A percentile compares a stretch with the other conserved stretches of the same genome.
These are phyloP conservation scores for Suillus spraguei DNA, from an alignment of 768 basidiomycete species.

Conservation along the genomic window DNA sequence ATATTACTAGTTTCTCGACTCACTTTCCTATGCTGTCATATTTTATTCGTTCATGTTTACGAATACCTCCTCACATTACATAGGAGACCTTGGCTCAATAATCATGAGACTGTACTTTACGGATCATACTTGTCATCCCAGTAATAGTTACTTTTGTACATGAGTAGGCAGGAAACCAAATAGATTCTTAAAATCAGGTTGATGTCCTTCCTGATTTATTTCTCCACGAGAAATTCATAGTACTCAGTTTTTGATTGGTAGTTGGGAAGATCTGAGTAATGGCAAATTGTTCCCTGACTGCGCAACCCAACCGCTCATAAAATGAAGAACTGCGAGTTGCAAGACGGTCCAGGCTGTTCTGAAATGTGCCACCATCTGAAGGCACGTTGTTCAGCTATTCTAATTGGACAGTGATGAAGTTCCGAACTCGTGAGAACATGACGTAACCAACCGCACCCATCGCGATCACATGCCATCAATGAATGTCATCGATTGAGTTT, in stretches of 20 bases:
- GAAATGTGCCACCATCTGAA: not conserved
- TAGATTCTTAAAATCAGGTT: constrained; percentile 1
- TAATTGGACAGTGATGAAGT: not conserved
- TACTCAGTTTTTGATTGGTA: not conserved
- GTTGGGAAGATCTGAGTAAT: not conserved
- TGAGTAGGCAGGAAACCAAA: not conserved
- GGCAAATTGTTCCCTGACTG: not conserved
- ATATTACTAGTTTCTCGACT: constrained; percentile 11
- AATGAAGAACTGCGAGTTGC: not conserved
- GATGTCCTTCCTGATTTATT: not conserved
- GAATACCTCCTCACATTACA: constrained; percentile 6
- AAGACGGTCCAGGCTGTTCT: not conserved
- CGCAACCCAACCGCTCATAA: not conserved
- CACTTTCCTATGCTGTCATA: constrained; percentile 26
- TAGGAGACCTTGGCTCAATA: constrained; percentile 18
- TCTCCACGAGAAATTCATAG: not conserved
- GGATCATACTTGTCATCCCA: constrained; percentile 6
- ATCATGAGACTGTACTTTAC: constrained; percentile 14
- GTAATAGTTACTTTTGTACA: constrained; percentile 7
- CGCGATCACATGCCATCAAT: constrained; percentile 1
- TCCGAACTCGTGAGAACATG: constrained; percentile 2
- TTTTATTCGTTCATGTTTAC: constrained; percentile 32
- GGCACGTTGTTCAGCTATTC: not conserved
- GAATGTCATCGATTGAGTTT: constrained; percentile 3
- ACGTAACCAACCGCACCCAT: constrained; percentile 9